A percentile compares a stretch with the other conserved stretches of the same genome.
Evolutionary conservation across 306 rosid genomes (phyloP).

Genomic region (Biancaea sappan): DNA sequence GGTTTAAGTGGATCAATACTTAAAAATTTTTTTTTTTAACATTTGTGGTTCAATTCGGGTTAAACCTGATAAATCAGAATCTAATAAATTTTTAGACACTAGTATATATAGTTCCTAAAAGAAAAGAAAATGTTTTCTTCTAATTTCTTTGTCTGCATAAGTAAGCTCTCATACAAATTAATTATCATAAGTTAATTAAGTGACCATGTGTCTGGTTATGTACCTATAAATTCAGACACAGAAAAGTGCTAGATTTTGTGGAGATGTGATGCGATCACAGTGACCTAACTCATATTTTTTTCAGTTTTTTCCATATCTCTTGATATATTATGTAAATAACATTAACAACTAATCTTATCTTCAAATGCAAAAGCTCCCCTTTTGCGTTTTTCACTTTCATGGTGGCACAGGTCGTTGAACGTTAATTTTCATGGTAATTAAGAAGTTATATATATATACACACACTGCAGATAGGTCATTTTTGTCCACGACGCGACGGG

Average conservation of each 20-base stretch:
- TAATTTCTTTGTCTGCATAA: neutral
- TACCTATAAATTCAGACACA: neutral
- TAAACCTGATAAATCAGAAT: too few relatives aligned
- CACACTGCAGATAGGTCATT: neutral
- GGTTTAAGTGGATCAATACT: too few relatives aligned
- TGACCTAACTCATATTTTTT: constrained; percentile 4
- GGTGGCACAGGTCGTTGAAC: neutral
- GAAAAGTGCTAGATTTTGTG: neutral
- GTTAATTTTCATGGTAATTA: neutral
- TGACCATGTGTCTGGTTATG: neutral
- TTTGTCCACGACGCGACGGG: neutral
- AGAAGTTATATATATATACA: neutral
- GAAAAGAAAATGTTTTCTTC: too few relatives aligned
- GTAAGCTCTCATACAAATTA: neutral
- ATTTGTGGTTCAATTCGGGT: too few relatives aligned
- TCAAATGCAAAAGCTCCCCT: neutral
- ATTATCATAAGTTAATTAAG: neutral
- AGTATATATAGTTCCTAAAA: too few relatives aligned
- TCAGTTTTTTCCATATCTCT: neutral
- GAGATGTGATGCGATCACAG: neutral
- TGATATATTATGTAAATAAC: neutral
- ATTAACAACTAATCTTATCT: constrained; percentile 5
- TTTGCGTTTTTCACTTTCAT: neutral
- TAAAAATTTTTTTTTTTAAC: too few relatives aligned
- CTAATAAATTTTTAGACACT: too few relatives aligned